A percentile compares a stretch with the other conserved stretches of the same genome.
phyloP scores from a whole-genome alignment of 768 basidiomycete species.

The Goffeauzyma gilvescens region DNA sequence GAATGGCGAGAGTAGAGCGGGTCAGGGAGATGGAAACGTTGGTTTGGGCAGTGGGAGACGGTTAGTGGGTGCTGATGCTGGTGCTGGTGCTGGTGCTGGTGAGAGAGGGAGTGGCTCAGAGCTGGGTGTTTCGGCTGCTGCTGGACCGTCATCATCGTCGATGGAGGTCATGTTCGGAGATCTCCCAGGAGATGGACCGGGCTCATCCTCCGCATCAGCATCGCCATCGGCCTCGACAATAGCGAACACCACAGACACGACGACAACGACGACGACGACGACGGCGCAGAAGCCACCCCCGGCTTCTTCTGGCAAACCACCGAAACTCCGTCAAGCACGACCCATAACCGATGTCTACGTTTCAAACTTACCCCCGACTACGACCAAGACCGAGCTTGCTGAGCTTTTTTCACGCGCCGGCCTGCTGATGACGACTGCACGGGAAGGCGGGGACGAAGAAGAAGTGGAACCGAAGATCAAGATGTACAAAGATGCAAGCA shows the following conservation, averaged over 20 bases:
- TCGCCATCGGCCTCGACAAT: constrained; percentile 35
- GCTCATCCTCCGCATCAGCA: constrained; percentile 32
- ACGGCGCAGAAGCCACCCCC: too few species aligned
- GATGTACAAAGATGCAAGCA: constrained; percentile 63
- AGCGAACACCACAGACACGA: constrained; percentile 44
- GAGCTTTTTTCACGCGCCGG: constrained; percentile 81
- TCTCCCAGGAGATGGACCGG: too few species aligned
- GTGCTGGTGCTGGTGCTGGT: too few species aligned
- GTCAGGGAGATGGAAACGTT: too few species aligned
- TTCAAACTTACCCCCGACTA: constrained; percentile 57
- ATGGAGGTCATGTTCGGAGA: too few species aligned
- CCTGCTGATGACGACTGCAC: constrained; percentile 75
- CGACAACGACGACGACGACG: constrained; percentile 37
- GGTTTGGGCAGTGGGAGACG: too few species aligned
- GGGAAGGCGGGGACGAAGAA: too few species aligned
- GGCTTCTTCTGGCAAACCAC: constrained; percentile 33
- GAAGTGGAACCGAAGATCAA: constrained; percentile 85
- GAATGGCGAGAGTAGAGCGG: too few species aligned
- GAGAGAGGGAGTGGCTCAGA: too few species aligned
- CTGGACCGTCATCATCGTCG: too few species aligned
- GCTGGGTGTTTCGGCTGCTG: too few species aligned
- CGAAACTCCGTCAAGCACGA: constrained; percentile 4
- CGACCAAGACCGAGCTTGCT: constrained; percentile 55
- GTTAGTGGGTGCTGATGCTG: too few species aligned
- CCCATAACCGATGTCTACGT: constrained; percentile 79